Evolutionary conservation across 345 rosid species (phyloP), one percentile per base, ranked within the genome.

Genomic region (Pistacia atlantica): DNA sequence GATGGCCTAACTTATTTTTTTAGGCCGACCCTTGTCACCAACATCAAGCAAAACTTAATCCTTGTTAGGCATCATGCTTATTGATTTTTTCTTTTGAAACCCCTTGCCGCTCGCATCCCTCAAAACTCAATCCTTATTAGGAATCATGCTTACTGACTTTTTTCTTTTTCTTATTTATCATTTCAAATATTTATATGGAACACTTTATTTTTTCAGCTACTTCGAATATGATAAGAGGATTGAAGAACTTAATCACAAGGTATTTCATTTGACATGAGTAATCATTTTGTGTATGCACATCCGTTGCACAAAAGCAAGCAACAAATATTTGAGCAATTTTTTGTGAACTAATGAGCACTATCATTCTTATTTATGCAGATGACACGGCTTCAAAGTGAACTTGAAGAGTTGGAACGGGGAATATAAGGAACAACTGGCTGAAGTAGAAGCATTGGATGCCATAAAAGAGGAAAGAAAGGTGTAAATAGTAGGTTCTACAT

Each of bases 221-320:
- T 71, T 63, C 82, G 98, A 90, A 62, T 86, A 85, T 78, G 91
- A 89, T 83, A 85, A 79, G 85, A 89, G 77, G 63, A 79, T 73
- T 66, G 82, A 87, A 77, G 90, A 88, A 49, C 91, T 92, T 67
- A 84, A 73, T 60, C 11, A 75, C 72, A 92, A 92, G 98, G 97
- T 94, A 87, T 37, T 25, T 61, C 14, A 25, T 25, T 25, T 25
- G 25, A 25, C 25, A 25, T 25, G 25, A 25, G 25, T 25, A 67
- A 17, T 35, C 33, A 7, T 49, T 59, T 16, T 46, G 35, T 60
- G 35, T 51, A 56, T 52, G 57, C 57, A 52, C 16, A 14, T 52
- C 4, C 56, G 5, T 52, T 14, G 57, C 3, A 52, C 57, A 12
- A 9, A 2, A 42, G 25, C 59, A 31, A 62, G 8, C 3, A 55